Evolutionary conservation across 2,329 filamentous ascomycete species (phyloP), one percentile per base, ranked within the genome.

Genomic region (Nemania sp.): DNA sequence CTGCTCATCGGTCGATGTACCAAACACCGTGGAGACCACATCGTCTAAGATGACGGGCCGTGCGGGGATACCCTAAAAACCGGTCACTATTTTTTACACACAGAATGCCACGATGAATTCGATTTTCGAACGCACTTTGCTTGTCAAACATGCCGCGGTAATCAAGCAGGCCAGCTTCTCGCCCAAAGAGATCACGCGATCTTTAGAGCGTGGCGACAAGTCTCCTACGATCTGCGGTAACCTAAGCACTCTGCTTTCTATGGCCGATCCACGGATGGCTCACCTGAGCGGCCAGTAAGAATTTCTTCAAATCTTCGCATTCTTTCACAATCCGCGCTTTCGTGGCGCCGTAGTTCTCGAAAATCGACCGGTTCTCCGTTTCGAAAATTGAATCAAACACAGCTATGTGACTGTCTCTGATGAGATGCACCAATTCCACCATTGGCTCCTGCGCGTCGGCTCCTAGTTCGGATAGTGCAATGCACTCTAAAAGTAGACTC

Each of bases 231-330:
- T 63, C 68, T 70, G 23, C 39, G 9, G 15, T 15, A 73, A 28
- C 17, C 33, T 62, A 22, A 64, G 57, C 50, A 5, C 14, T 20
- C 34, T 12, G 34, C 24, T 20, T 28, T 6, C 33, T 37, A 26
- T 15, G n/a, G 19, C 24, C 3, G 36, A 22, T 8, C 40, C 7
- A 15, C 14, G 9, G 39, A 28, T 8, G 39, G 55, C 65, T 57
- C 33, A 69, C 78, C 66, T 81, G 78, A 20, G 79, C 77, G n/a
- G 78, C 78, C 59, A 80, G 73, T 46, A 82, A 66, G 45, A 81
- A 79, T 64, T 73, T 76, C 58, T 73, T 70, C 46, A 82, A 66
- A 30, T 64, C 70, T 48, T 75, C 71, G 56, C 80, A 82, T 62
- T 82, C 79, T 22, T 66, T 71, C 50, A 73, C 73, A 51, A 81